Base-by-base conservation (phyloP, 148 eudicot genomes). In the Chenopodium quinoa region DNA sequence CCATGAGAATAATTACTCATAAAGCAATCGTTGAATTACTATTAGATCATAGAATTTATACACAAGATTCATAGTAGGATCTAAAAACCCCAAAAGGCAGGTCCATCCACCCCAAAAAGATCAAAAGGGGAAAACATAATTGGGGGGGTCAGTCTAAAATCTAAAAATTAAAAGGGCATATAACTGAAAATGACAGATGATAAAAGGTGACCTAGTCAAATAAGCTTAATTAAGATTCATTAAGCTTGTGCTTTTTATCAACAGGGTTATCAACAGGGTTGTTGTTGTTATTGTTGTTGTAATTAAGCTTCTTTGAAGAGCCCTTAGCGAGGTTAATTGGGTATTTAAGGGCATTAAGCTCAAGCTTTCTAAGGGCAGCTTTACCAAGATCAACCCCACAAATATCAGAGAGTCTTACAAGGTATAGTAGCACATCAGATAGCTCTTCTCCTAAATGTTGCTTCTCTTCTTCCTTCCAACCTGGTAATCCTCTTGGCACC, bases 361-460 rank as follows among this genome's bases (percentile, higher is more conserved):
- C 86, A 47, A 92, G 79, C 80, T 92, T 92, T 20, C 91, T 79
- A 67, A 92, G 93, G 27, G 87, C 95, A 81, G 95, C 95, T 88
- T 92, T 82, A 56, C 93, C 90, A 83, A 92, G 91, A 89, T 92
- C 95, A 82, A 92, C 86, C 73, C 89, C 93, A 80, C 93, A 92
- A 19, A 90, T 88, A 60, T 90, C 89, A 86, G 95, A 89, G 2
- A 92, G 89, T 79, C 92, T 91, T 74, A 92, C 87, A 52, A 92
- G 86, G 80, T 92, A 92, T 20, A 92, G 89, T 79, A 92, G 82
- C 73, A 92, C 95, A 84, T 92, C 95, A 64, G 94, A 90, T 65
- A 91, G 86, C 84, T 91, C 94, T 75, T 91, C 94, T 46, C 92
- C 94, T 72, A 92, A 82, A 73, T 92, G 95, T n/a, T 88, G 88